Evolutionary conservation across 2,329 filamentous ascomycete genomes (phyloP), one percentile per base, ranked within the genome.

Genomic region (Beauveria sp.): DNA sequence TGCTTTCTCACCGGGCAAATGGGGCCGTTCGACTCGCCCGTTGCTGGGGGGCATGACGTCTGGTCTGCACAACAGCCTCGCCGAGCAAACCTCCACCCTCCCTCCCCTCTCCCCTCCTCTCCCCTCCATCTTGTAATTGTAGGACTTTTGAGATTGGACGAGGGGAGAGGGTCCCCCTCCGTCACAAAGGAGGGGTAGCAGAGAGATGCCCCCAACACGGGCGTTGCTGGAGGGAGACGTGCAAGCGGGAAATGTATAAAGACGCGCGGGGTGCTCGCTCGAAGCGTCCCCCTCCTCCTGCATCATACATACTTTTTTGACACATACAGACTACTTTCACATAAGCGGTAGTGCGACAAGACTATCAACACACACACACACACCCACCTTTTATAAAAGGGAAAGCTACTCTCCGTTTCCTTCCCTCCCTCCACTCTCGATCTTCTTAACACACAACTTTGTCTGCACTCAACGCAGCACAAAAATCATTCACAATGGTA

Each of bases 401-500:
- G 26, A 55, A 22, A 37, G 40, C 41, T 30, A 26, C 26, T 34
- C 10, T 34, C 10, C 47, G 30, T 47, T 34, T 2, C 5, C 34
- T 18, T 37, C 3, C 40, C 41, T 18, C 22, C 28, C 16, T 18
- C 28, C n/a, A 20, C 14, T 18, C 24, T 40, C 40, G 14, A 53
- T 46, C 48, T 28, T n/a, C 30, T 37, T 37, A 47, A 47, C 24
- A 53, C n/a, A 54, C 10, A 48, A 43, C 5, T 20, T 44, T 44
- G 37, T 59, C 55, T 51, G 28, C 22, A 20, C 30, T n/a, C 30
- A 24, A 50, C 52, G 34, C 34, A 37, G 34, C 34, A 16, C 16
- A 37, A 48, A 26, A 46, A 37, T 53, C 34, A 30, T 48, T 63
- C 64, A 67, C 58, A 66, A 72, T 72, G 71, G 71, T 72, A 72